Percentiles rank a stretch among this genome's conserved stretches.
phyloP scores from a whole-genome alignment of 257 asterid species.

The Sherardia arvensis region DNA sequence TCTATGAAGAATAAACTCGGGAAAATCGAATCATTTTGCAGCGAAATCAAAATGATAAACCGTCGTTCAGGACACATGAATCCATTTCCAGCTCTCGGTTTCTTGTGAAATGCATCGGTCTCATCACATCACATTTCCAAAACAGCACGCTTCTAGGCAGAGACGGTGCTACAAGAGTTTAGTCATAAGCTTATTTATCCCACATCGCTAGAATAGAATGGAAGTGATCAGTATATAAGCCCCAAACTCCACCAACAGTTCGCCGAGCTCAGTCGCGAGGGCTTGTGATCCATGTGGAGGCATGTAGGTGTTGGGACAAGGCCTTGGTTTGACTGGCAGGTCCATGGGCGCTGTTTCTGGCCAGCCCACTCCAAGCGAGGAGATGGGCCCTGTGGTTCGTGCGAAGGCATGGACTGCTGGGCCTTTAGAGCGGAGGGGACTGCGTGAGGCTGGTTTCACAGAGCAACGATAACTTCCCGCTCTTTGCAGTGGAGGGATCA shows the following conservation, averaged over 20 bases:
- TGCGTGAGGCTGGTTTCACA: constrained; percentile 10
- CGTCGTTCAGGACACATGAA: too few relatives aligned
- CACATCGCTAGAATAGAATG: background rate
- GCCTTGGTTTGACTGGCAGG: background rate
- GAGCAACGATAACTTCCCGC: background rate
- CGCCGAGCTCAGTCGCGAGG: background rate
- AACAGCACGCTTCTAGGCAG: too few relatives aligned
- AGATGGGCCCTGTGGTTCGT: background rate
- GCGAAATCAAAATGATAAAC: too few relatives aligned
- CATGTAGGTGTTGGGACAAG: background rate
- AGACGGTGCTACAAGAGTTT: too few relatives aligned
- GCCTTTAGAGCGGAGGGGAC: background rate
- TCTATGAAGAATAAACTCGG: too few relatives aligned
- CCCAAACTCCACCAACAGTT: background rate
- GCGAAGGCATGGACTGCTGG: background rate
- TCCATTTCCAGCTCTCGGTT: too few relatives aligned
- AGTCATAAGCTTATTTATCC: too few relatives aligned
- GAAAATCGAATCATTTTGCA: too few relatives aligned
- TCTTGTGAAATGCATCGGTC: too few relatives aligned
- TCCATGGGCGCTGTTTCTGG: background rate
- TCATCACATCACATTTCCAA: too few relatives aligned
- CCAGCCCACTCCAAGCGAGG: background rate
- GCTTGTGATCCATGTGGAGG: background rate
- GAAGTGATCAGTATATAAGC: background rate
- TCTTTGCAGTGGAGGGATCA: constrained; percentile 5